Evolutionary conservation across 345 rosid species (phyloP), one percentile per base, ranked within the genome.

Genomic region (Gossypium australe): DNA sequence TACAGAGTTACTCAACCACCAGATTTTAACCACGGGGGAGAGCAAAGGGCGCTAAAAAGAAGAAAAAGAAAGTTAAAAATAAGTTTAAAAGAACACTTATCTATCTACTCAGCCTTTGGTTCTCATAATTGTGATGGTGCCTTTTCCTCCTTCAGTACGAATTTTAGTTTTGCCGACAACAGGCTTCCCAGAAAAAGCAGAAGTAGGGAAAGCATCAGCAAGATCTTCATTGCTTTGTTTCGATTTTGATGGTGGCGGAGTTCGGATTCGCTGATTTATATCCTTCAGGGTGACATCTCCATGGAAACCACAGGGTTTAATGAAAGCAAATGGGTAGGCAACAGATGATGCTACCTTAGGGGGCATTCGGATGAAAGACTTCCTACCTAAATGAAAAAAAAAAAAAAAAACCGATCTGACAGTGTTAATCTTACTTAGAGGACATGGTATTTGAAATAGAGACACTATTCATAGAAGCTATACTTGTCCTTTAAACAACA

Each of bases 161-260:
- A 96, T 96, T 81, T 86, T 96, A 17, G 98, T 96, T 86, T 93
- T 93, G 47, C 94, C 99, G 51, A 96, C 98, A 65, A 96, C 98
- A 2, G 98, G 98, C 88, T 96, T 96, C 82, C 99, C 99, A 5
- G 98, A 96, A 82, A 96, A 96, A 45, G 97, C 97, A 20, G 99
- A 96, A 57, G 98, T 96, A 1, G 93, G 99, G 64, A 84, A 91
- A 77, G 82, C 79, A 66, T 80, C 60, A 44, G 78, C 47, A 29
- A 82, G 89, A 77, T 91, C 97, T 77, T 81, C 86, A 9, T 66
- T 79, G 74, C 56, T 78, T 80, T 84, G 86, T 81, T 89, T 88
- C 38, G 86, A 81, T 74, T 87, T 87, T 64, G 82, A 74, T 5
- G 87, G 82, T 56, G 90, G 91, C 38, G 98, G 99, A 70, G 85